Evolutionary conservation across 257 asterid genomes (phyloP), one percentile per base, ranked within the genome.

Genomic region (Fraxinus pennsylvanica): DNA sequence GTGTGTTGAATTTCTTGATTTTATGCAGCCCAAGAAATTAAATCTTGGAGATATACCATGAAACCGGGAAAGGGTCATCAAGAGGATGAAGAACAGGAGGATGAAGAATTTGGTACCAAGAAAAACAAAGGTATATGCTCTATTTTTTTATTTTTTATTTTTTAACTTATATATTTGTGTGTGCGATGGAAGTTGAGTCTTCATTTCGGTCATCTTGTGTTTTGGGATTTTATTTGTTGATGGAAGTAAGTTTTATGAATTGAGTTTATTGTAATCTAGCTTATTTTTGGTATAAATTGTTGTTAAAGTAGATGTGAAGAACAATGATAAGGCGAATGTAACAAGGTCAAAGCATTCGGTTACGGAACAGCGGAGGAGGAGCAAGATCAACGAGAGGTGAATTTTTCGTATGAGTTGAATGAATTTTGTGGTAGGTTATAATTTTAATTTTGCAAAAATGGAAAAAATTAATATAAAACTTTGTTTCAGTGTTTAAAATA

Each of bases 21-120:
- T 83, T 78, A 54, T 72, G 82, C 87, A 81, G 88, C 59, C n/a
- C 68, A 74, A 70, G 77, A 76, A 47, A 71, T 25, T 75, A 45
- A 77, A 79, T 87, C 71, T 85, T 79, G 81, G 57, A 43, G n/a
- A 50, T 71, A 10, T 27, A 72, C 0, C 19, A 85, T 94, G 98
- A 91, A 91, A 87, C 85, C 97, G 65, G 97, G 90, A 32, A 94
- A 90, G 84, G 84, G 85, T 79, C 92, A 86, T 81, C 87, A 85
- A 54, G 96, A 86, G 74, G 98, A 92, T 65, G 96, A 94, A 68
- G 97, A 91, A 29, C 93, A 86, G 82, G 96, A 82, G 85, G 94
- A 92, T 25, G 97, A 87, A 6, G 94, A 94, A 73, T 88, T 86
- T 78, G 97, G 88, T 57, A 32, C 84, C 5, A 88, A 75, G 73